Base-by-base conservation (phyloP, 352 stramenopile genomes). In the Phytophthora rubi region DNA sequence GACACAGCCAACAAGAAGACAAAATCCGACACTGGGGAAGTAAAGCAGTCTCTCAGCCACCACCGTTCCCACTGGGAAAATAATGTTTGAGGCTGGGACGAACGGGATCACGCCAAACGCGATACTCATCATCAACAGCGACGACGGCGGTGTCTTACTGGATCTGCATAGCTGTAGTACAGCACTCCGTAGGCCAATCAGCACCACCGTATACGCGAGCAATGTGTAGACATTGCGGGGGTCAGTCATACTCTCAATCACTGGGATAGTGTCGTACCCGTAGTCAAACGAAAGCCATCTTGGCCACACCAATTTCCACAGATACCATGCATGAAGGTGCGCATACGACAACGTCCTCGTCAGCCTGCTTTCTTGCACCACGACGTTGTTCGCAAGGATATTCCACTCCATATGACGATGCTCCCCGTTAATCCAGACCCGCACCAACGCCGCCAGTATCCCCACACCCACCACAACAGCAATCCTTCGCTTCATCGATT, bases 21-120 rank as follows among this genome's bases (percentile, higher is more conserved):
- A 92, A 44, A 95, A 93, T 3, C 91, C 88, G n/a, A 95, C 85
- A 52, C 86, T 96, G 0, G 93, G 92, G 47, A 98, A 89, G 74
- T 98, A 98, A 23, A 98, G 57, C 47, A 98, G 68, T 15, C 94
- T 81, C 84, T 98, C 94, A 1, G 90, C 94, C 21, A 98, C 75
- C 7, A 98, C 75, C 0, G 91, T 97, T 16, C 94, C 94, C 18
- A 98, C 88, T 3, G 93, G 90, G 54, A 98, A 96, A 21, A 98
- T 63, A 12, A 97, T 35, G 58, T 98, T 97, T n/a, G 89, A 94
- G 18, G 88, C 93, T 12, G 94, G 94, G 1, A 98, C 39, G 69
- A 98, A 98, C 8, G 93, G 89, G 10, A 98, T 74, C 5, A 90
- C 68, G 9, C 85, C 82, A 64, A 98, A 88, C 6, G 79, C 78